Evolutionary conservation across 495 filamentous ascomycete species (phyloP), one percentile per base, ranked within the genome.

Genomic region (Neurospora pannonica): DNA sequence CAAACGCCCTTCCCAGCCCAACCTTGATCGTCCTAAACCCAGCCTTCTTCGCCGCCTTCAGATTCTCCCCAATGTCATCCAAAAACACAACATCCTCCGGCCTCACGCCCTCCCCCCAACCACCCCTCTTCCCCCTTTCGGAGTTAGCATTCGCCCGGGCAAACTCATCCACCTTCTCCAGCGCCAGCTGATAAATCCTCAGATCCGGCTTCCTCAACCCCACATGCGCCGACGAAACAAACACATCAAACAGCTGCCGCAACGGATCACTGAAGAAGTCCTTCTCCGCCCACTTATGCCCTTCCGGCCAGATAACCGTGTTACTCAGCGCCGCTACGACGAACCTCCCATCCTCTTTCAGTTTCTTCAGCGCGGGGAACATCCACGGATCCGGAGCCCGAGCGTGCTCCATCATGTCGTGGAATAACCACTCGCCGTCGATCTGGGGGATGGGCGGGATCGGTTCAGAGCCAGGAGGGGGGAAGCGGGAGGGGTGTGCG

Each of bases 31-130:
- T 97, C 73, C 86, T 83, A 81, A 98, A 91, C 36, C 96, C 96
- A 13, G 89, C 81, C 71, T 83, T 85, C 84, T 87, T 94, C 13
- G 91, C 96, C 13, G 87, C 89, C 84, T 94, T 95, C 77, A 98
- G 81, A 81, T 99, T 99, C 84, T 93, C 89, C 0, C 96, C 96
- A 79, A 99, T 98, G 82, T 99, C 96, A 85, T 99, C 96, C 70
- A 98, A 81, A 81, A 99, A 98, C 21, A 97, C 84, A 69, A 97
- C 84, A 71, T 98, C 93, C 11, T 84, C 86, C 0, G 92, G 83
- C 74, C 82, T 82, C 0, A 94, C 82, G 1, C 87, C 89, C 1
- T 86, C 78, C 7, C 77, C 79, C 82, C 88, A 83, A 15, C 87
- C 88, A 74, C 80, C 85, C 71, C 82, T 82, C 74, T 48, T 76